These are phyloP conservation scores for Starmerella sp. DNA, from an alignment of 805 yeast species.

Conservation along the genomic window DNA sequence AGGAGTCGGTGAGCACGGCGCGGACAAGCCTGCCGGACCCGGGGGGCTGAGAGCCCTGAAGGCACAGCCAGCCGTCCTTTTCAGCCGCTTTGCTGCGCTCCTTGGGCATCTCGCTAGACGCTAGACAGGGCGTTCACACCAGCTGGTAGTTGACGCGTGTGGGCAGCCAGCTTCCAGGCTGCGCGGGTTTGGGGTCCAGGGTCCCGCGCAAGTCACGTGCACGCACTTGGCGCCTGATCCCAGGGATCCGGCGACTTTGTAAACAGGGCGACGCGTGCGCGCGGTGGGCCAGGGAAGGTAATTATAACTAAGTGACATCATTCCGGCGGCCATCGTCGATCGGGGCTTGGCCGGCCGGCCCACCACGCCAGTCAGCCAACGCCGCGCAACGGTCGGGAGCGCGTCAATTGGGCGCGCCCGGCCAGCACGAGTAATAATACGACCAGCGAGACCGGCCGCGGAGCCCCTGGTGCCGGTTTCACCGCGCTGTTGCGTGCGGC, in stretches of 20 bases:
- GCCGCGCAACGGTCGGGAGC: no score
- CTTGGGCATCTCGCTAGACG: constrained; percentile 5
- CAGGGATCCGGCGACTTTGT: neutral
- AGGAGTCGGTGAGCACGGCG: constrained; percentile 2
- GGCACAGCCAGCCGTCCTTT: constrained; percentile 18
- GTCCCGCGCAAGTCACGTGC: neutral
- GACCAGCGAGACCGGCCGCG: no score
- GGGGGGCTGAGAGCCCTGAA: constrained; percentile 12
- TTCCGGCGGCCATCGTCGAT: no score
- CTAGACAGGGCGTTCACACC: neutral
- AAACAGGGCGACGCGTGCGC: no score
- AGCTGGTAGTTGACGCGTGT: constrained; percentile 1
- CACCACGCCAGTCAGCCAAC: no score
- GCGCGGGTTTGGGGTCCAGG: neutral
- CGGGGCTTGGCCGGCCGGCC: no score
- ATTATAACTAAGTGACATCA: no score
- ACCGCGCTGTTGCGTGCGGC: no score
- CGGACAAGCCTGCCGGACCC: constrained; percentile 13
- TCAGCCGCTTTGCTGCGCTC: constrained; percentile 4
- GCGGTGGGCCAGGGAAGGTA: no score
- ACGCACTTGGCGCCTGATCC: neutral
- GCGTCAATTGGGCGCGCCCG: no score
- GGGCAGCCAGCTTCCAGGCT: neutral
- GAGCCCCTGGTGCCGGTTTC: no score
- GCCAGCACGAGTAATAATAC: no score